phyloP scores from a whole-genome alignment of 2,329 filamentous ascomycete genomes.

The Pezicula neosporulosa region DNA sequence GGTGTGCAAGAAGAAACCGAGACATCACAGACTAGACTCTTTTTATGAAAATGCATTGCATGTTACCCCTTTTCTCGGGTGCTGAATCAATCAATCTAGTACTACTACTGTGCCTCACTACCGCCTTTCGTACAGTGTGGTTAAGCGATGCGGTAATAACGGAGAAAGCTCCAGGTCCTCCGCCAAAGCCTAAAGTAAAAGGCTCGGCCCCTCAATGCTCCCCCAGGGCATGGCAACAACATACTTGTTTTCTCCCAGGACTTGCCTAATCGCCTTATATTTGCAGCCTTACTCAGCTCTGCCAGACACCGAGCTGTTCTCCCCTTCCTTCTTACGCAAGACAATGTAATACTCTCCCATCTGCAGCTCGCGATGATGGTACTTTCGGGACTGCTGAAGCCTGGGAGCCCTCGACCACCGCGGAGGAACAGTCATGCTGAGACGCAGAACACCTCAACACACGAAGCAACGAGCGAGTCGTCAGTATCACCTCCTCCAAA shows the following conservation, averaged over 20 bases:
- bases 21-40: too few species aligned
- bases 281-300: neutral
- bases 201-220: neutral
- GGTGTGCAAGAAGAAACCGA: neutral
- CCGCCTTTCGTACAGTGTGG: too few species aligned
- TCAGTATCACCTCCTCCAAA: conserved; percentile 11
- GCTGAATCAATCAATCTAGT: too few species aligned
- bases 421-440: conserved; percentile 21
- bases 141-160: too few species aligned
- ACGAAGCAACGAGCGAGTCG: conserved; percentile 29
- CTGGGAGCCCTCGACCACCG: conserved; percentile 32
- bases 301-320: neutral
- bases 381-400: conserved; percentile 43
- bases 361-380: conserved; percentile 40
- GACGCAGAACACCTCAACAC: conserved; percentile 19
- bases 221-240: neutral
- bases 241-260: neutral
- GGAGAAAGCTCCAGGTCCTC: neutral
- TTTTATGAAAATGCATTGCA: too few species aligned
- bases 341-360: conserved; percentile 19
- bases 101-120: too few species aligned
- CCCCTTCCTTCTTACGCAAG: conserved; percentile 1
- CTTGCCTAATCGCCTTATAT: neutral
- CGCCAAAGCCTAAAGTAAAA: neutral
- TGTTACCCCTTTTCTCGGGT: too few species aligned